Percentiles rank a stretch among this genome's conserved stretches.
Conservation (phyloP, 257 asterid genomes). For the Plectranthus barbatus region DNA sequence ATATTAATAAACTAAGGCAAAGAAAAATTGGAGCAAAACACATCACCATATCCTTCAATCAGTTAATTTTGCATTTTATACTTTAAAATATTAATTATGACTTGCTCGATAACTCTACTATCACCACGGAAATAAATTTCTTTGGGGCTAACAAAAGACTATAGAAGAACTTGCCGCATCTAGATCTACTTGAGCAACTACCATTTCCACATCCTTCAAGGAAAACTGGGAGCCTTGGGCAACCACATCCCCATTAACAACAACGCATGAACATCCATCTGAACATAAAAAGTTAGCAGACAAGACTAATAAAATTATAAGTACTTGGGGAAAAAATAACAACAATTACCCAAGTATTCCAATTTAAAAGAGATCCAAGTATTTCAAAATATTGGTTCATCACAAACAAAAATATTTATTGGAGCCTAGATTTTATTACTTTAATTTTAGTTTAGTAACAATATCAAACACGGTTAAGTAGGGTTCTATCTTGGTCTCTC, state of each 20-base stretch:
- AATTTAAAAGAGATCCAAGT: background rate
- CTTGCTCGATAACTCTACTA: background rate
- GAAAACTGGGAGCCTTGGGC: constrained; percentile 96
- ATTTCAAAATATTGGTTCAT: background rate
- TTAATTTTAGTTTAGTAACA: too few species aligned
- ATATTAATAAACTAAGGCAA: background rate
- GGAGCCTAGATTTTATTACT: background rate
- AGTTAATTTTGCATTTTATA: background rate
- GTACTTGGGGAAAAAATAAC: background rate
- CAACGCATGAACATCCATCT: constrained; percentile 96
- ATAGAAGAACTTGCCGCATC: constrained; percentile 67
- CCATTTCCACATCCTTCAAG: constrained; percentile 84
- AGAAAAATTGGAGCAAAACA: background rate
- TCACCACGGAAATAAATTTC: background rate
- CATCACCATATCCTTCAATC: constrained; percentile 1
- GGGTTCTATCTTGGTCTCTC: too few species aligned
- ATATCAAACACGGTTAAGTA: too few species aligned
- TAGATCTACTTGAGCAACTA: constrained; percentile 86
- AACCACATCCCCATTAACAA: constrained; percentile 88
- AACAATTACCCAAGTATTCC: too few species aligned
- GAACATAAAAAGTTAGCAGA: constrained; percentile 19
- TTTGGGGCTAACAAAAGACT: background rate
- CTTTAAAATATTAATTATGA: background rate
- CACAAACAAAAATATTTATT: background rate
- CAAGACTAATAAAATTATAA: constrained; percentile 8